phyloP scores from a whole-genome alignment of 192 early-diverging fungal genomes.

The Physocladia obscura region DNA sequence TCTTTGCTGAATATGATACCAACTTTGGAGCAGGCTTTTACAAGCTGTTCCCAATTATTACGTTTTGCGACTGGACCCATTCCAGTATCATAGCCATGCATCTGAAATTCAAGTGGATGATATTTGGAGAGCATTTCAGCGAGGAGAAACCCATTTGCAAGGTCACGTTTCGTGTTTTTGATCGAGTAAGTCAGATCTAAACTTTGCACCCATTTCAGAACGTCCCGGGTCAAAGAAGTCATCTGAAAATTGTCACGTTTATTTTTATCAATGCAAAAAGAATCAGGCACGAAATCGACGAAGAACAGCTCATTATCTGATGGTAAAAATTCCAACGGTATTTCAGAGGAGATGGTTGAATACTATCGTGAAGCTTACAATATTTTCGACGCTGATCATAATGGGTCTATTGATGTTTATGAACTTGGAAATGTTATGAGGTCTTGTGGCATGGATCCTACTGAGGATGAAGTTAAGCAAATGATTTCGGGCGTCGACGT shows the following conservation, averaged over 20 bases:
- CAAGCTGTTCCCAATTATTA: slow-evolving; percentile 50
- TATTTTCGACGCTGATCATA: slow-evolving; percentile 46
- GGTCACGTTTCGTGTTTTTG: slow-evolving; percentile 49
- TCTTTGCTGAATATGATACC: slow-evolving; percentile 33
- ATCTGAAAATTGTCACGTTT: slow-evolving; percentile 10
- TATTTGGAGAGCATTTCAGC: slow-evolving; percentile 54
- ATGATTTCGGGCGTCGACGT: slow-evolving; percentile 48
- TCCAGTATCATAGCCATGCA: slow-evolving; percentile 53
- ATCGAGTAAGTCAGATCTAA: slow-evolving; percentile 43
- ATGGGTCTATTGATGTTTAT: slow-evolving; percentile 44
- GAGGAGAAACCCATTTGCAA: slow-evolving; percentile 53
- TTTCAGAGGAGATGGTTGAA: slow-evolving; percentile 3
- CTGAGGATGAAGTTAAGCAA: slow-evolving; percentile 32
- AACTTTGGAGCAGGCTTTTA: slow-evolving; percentile 38
- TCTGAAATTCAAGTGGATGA: slow-evolving; percentile 41
- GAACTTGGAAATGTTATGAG: slow-evolving; percentile 44
- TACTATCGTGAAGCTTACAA: slow-evolving; percentile 42
- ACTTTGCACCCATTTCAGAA: slow-evolving; percentile 50
- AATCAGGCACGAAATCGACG: background rate
- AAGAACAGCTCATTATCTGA: background rate
- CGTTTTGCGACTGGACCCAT: slow-evolving; percentile 42
- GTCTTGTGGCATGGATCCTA: slow-evolving; percentile 31
- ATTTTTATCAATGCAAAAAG: background rate
- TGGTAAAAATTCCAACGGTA: background rate
- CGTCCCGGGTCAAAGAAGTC: slow-evolving; percentile 32